Base-by-base conservation (phyloP, 108 stramenopile genomes). In the Skeletonema potamos region DNA sequence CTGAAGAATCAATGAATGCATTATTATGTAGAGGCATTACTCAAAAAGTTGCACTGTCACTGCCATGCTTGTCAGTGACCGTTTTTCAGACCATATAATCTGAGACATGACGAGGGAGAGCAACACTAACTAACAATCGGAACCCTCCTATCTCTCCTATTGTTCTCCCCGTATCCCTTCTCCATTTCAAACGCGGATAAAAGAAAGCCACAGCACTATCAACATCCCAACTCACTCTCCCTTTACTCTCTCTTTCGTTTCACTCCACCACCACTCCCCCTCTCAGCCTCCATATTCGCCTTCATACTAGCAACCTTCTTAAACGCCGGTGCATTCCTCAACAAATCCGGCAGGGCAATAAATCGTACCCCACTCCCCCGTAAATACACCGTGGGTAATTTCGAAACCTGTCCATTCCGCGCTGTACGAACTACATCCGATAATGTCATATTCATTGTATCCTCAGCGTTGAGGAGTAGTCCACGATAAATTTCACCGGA, bases 401-500 rank as follows among this genome's bases (percentile, higher is more conserved):
- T 92, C 15, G 87, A 79, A 15, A 94, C 87, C 64, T 94, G 86
- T 20, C 93, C 93, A 64, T 87, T 92, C 18, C 88, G 79, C 24
- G 88, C 86, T 20, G 93, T 94, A 20, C 89, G 86, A 48, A 94
- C 64, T 8, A 92, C 93, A 54, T 94, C 93, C 6, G 89, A 86
- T 7, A 94, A 55, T 24, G 83, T 88, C 81, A 94, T 85, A 77
- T 98, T 98, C 98, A 98, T 98, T 5, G 98, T 97, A 63, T 98
- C 98, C 73, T 98, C 98, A 8, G 98, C 93, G 62, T 92, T 91
- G 37, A 94, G 44, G 51, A 98, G 79, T n/a, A 94, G 76, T 24
- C 98, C 98, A 66, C 98, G 69, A 73, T 96, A 98, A 39, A 97
- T 94, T 86, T 98, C 98, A 28, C 98, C 98, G 69, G 93, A 95